Base-by-base conservation (phyloP, 2,329 filamentous ascomycete species). In the Apiospora phragmitis region DNA sequence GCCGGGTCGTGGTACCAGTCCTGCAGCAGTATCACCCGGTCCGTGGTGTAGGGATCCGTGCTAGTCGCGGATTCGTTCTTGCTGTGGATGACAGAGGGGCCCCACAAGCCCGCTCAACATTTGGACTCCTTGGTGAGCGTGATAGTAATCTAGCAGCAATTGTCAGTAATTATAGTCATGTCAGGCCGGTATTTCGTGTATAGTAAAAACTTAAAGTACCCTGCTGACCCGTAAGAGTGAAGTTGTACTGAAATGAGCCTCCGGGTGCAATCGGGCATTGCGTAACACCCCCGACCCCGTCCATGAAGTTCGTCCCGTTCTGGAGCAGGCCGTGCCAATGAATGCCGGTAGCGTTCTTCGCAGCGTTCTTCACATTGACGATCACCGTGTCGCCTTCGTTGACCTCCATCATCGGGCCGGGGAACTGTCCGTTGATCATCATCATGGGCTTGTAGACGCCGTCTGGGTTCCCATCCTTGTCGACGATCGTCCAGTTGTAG, bases 241-340 rank as follows among this genome's bases (percentile, higher is more conserved):
- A 94, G 21, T 87, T 87, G 78, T 94, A 94, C 0, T 86, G 89
- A 72, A 92, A 91, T 0, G 83, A 88, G 2, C 84, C 81, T 1
- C 89, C 89, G 0, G 92, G 89, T 0, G 88, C 85, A 65, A 94
- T 91, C 0, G 88, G 85, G 72, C 91, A 93, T 77, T 93, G 92
- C 0, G 88, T 91, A 6, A 93, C 85, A 45, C 88, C 91, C 0
- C 89, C 84, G 1, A 91, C 87, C 0, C 93, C 93, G 76, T 95
- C 93, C 90, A 94, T 93, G 70, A 86, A 86, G 71, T 90, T 93
- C 0, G 92, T 93, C 14, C 91, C 92, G 74, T 93, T 93, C 77
- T 94, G 92, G 77, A 90, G 94, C 73, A 95, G 85, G 21, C 93
- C 93, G 74, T 95, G 93, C 79, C 93, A 95, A 77, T 95, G 93